phyloP scores from a whole-genome alignment of 805 yeast genomes.

The Yamadazyma sp. region DNA sequence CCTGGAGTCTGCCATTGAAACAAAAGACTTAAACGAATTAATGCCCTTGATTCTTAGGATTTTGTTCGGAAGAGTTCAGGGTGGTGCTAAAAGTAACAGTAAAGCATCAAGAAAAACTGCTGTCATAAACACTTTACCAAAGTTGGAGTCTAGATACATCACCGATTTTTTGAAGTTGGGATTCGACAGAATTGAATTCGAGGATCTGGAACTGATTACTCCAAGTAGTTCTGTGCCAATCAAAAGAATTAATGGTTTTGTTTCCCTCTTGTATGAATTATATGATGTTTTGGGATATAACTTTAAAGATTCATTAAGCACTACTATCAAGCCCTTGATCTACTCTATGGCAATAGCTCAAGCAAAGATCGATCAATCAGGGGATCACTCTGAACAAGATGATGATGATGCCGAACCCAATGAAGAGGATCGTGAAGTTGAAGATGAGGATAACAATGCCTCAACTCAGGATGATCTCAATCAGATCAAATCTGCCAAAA shows the following conservation, averaged over 20 bases:
- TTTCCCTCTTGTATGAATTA: constrained; percentile 58
- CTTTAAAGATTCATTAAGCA: constrained; percentile 47
- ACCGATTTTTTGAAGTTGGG: constrained; percentile 63
- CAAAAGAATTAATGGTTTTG: constrained; percentile 62
- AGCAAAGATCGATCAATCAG: constrained; percentile 11
- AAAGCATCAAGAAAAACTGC: constrained; percentile 73
- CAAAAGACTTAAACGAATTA: constrained; percentile 55
- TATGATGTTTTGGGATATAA: constrained; percentile 59
- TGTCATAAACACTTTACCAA: constrained; percentile 62
- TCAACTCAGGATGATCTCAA: constrained; percentile 10
- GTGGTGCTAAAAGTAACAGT: constrained; percentile 62
- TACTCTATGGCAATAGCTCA: constrained; percentile 58
- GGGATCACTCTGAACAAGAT: constrained; percentile 14
- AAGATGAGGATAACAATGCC: constrained; percentile 16
- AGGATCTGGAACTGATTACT: constrained; percentile 18
- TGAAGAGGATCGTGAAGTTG: constrained; percentile 11
- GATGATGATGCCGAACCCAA: constrained; percentile 5
- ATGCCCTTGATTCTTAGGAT: constrained; percentile 77
- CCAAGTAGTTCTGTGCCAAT: constrained; percentile 32
- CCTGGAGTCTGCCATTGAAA: constrained; percentile 53
- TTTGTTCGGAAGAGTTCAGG: constrained; percentile 83
- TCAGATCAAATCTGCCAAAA: constrained; percentile 48
- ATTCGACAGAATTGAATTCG: constrained; percentile 50
- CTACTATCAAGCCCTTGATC: constrained; percentile 57
- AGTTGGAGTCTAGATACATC: constrained; percentile 52